These are phyloP conservation scores for Mucuna pruriens DNA, from an alignment of 306 rosid genomes.

Conservation along the genomic window DNA sequence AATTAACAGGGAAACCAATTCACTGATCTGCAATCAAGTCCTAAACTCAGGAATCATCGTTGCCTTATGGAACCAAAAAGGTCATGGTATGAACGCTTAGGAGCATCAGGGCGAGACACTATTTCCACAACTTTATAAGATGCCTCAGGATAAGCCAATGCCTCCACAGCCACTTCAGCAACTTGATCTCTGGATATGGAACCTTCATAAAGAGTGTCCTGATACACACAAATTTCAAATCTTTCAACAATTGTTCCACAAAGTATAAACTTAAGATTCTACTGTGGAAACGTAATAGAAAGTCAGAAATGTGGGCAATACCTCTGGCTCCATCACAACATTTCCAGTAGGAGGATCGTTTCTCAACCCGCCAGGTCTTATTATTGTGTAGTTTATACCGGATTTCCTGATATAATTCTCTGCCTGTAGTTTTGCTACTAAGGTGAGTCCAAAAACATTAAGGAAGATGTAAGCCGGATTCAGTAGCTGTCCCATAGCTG, in stretches of 20 bases:
- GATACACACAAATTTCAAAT: slow-evolving; percentile 1
- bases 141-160: slow-evolving; percentile 77
- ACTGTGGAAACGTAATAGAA: slow-evolving; percentile 14
- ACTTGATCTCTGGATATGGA: slow-evolving; percentile 92
- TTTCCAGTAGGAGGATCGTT: slow-evolving; percentile 91
- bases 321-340: slow-evolving; percentile 93
- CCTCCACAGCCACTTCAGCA: slow-evolving; percentile 93
- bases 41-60: slow-evolving; percentile 42
- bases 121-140: slow-evolving; percentile 93
- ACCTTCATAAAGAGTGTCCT: slow-evolving; percentile 90
- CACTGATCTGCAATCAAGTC: slow-evolving; percentile 26
- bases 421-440: slow-evolving; percentile 93
- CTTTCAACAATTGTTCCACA: neutral
- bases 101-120: slow-evolving; percentile 74
- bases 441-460: slow-evolving; percentile 87
- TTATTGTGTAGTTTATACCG: slow-evolving; percentile 90
- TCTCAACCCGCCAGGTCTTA: slow-evolving; percentile 95
- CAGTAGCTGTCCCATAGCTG: slow-evolving; percentile 91
- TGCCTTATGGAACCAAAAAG: slow-evolving; percentile 86
- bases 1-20: slow-evolving; percentile 27
- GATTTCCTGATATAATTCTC: slow-evolving; percentile 82
- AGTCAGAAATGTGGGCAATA: slow-evolving; percentile 38
- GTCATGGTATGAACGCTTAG: slow-evolving; percentile 71
- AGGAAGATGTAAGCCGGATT: slow-evolving; percentile 94
- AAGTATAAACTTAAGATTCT: slow-evolving; percentile 18